Conservation (phyloP, 2,329 filamentous ascomycete species). For the Rhexocercosporidium sp. region DNA sequence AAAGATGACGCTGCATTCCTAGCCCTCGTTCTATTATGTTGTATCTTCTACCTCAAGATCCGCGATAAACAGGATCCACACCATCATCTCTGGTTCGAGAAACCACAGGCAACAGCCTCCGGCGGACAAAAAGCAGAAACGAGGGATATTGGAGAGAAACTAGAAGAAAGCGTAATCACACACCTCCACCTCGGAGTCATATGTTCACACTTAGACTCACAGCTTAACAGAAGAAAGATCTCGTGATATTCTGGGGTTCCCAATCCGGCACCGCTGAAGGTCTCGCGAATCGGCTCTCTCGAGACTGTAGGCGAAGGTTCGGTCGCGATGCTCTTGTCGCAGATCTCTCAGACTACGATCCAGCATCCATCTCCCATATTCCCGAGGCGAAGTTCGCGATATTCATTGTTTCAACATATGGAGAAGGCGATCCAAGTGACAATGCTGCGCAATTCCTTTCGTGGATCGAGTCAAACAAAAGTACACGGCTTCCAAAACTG, state of each 20-base stretch:
- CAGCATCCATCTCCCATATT: slow-evolving; percentile 27
- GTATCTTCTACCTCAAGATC: slow-evolving; percentile 46
- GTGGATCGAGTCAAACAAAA: slow-evolving; percentile 25
- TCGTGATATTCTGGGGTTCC: slow-evolving; percentile 53
- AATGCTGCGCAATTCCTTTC: slow-evolving; percentile 28
- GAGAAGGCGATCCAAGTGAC: slow-evolving; percentile 36
- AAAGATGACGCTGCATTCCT: slow-evolving; percentile 32
- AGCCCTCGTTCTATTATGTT: slow-evolving; percentile 37
- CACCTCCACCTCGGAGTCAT: no score
- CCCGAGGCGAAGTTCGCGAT: slow-evolving; percentile 25
- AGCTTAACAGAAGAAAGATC: slow-evolving; percentile 22
- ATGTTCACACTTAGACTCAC: not conserved
- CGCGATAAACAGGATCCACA: slow-evolving; percentile 54
- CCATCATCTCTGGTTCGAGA: slow-evolving; percentile 53
- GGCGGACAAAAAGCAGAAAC: slow-evolving; percentile 42
- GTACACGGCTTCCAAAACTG: slow-evolving; percentile 19
- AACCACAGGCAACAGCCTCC: slow-evolving; percentile 46
- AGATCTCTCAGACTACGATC: slow-evolving; percentile 54
- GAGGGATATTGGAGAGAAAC: slow-evolving; percentile 50
- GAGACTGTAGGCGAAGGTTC: slow-evolving; percentile 48
- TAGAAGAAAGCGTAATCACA: slow-evolving; percentile 31
- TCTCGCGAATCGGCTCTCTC: slow-evolving; percentile 48
- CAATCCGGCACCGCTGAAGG: slow-evolving; percentile 53
- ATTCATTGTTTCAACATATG: slow-evolving; percentile 36
- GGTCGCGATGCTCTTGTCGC: slow-evolving; percentile 48